Evolutionary conservation across 371 early-diverging fungal genomes (phyloP).

Genomic region (Mortierella sp.): DNA sequence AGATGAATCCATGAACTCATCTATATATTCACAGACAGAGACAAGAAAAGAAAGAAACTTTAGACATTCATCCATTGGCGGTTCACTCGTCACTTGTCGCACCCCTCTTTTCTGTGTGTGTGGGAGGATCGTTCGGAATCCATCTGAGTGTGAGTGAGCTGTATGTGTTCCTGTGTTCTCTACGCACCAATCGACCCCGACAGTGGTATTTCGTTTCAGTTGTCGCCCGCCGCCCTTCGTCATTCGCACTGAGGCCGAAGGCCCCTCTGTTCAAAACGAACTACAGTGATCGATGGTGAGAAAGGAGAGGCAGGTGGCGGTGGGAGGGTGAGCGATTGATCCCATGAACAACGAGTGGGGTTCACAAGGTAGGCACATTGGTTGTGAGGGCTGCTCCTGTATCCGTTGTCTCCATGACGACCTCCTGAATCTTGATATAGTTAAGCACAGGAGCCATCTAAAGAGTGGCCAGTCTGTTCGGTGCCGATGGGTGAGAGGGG

Average conservation of each 20-base stretch:
- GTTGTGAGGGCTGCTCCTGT: conserved; percentile 1
- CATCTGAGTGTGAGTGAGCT: too few relatives aligned
- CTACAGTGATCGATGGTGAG: too few relatives aligned
- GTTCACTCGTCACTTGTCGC: too few relatives aligned
- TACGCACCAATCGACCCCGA: not conserved
- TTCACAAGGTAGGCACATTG: not conserved
- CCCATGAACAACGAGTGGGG: conserved; percentile 1
- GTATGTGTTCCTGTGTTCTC: too few relatives aligned
- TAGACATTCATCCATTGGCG: not conserved
- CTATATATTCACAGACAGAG: conserved; percentile 27
- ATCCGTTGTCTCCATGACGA: not conserved
- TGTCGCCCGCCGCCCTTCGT: too few relatives aligned
- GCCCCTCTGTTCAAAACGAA: too few relatives aligned
- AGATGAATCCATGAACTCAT: conserved; percentile 60
- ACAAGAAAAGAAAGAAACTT: conserved; percentile 3
- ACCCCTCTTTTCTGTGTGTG: too few relatives aligned
- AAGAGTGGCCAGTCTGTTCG: not conserved
- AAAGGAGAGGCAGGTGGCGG: not conserved
- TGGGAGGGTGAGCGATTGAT: not conserved
- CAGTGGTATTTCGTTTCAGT: not conserved
- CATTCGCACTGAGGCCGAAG: too few relatives aligned
- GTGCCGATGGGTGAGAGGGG: too few relatives aligned
- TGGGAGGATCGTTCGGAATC: too few relatives aligned
- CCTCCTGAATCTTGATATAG: conserved; percentile 7
- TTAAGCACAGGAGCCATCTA: conserved; percentile 6